Conservation (phyloP, 2,329 filamentous ascomycete genomes). For the Raffaelea ambrosiae region DNA sequence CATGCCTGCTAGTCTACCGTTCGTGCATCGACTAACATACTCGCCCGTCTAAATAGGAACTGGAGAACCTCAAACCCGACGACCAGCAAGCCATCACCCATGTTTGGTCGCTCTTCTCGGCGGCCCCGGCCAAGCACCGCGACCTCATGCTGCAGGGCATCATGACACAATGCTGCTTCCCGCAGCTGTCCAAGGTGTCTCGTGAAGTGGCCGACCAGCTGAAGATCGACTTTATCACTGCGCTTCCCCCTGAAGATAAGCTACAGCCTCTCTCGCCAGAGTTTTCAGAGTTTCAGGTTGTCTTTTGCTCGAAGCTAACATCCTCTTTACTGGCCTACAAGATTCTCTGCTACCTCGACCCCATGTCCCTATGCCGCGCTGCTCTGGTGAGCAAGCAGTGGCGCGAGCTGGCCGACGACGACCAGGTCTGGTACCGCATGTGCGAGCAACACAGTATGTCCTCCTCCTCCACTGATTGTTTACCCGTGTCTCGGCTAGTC, state of each 20-base stretch:
- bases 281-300: background rate
- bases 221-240: constrained; percentile 91
- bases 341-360: constrained; percentile 87
- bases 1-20: too few relatives aligned
- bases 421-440: constrained; percentile 97
- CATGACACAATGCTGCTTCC: constrained; percentile 93
- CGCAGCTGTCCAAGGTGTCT: constrained; percentile 88
- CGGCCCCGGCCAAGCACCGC: constrained; percentile 85
- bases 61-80: constrained; percentile 69
- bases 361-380: constrained; percentile 87
- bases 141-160: constrained; percentile 96
- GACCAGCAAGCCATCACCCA: constrained; percentile 96
- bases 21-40: too few relatives aligned
- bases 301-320: background rate
- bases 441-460: constrained; percentile 69
- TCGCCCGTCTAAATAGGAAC: constrained; percentile 53
- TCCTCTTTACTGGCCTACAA: constrained; percentile 63
- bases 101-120: constrained; percentile 96
- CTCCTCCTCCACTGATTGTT: background rate
- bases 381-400: constrained; percentile 87
- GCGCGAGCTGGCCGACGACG: constrained; percentile 87
- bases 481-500: too few relatives aligned
- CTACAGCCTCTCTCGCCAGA: background rate
- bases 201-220: constrained; percentile 88
- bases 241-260: constrained; percentile 65